These are phyloP conservation scores for Cymbopogon flexuosus DNA, from an alignment of 202 grass and related monocot genomes.

Conservation along the genomic window DNA sequence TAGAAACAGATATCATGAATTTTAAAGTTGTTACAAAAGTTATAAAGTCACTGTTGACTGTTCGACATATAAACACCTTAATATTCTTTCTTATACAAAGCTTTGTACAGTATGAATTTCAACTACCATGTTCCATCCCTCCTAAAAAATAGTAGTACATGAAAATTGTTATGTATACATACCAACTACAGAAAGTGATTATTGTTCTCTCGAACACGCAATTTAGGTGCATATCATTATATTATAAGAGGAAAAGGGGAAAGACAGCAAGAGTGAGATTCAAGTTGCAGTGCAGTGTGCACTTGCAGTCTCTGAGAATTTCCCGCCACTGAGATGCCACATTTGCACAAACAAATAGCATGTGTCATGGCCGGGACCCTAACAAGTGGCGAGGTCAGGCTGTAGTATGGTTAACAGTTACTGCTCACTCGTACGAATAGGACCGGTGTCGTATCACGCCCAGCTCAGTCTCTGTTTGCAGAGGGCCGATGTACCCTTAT, in stretches of 20 bases:
- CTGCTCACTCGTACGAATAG: background rate
- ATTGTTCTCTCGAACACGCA: background rate
- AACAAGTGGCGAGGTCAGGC: background rate
- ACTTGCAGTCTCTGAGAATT: background rate
- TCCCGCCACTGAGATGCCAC: background rate
- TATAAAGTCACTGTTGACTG: background rate
- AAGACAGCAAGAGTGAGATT: background rate
- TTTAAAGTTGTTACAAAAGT: background rate
- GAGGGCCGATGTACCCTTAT: background rate
- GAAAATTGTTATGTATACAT: background rate
- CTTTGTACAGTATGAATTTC: background rate
- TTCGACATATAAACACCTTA: background rate
- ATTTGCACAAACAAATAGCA: conserved; percentile 12
- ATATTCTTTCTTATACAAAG: background rate
- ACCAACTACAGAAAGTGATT: background rate
- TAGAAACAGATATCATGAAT: background rate
- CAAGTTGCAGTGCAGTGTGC: background rate
- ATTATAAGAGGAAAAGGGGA: background rate
- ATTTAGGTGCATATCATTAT: background rate
- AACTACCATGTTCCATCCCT: background rate
- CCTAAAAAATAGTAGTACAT: background rate
- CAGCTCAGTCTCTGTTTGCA: background rate
- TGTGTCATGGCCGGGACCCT: background rate
- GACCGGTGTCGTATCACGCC: background rate
- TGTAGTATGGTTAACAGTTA: background rate